Evolutionary conservation across 2,329 filamentous ascomycete species (phyloP), one percentile per base, ranked within the genome.

Genomic region (Sarocladiaceae sp.): DNA sequence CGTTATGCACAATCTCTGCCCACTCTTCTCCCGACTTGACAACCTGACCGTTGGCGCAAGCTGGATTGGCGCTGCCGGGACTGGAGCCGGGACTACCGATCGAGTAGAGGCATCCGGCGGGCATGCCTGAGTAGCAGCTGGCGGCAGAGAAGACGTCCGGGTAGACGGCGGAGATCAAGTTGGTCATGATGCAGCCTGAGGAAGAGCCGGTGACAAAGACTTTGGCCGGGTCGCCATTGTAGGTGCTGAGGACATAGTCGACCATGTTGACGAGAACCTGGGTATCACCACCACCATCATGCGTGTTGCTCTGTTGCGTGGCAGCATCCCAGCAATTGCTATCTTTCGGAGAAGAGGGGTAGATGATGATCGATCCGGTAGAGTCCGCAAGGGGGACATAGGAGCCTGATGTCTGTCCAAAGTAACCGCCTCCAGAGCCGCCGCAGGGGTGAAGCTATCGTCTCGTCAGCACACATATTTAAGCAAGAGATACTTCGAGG

Each of bases 261-360:
- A 76, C 71, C 73, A 77, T 76, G 55, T 69, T 72, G 35, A 66
- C 70, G 48, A 78, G 74, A n/a, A 64, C 62, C 43, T 69, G 68
- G 47, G 64, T 69, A 54, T 76, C 71, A 26, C 68, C 69, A 15
- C 72, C 72, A 19, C 72, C 73, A 45, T 71, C 62, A 51, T 72
- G 72, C 3, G 66, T 69, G 6, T 76, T 61, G 1, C 70, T 63
- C 11, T 62, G 65, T 26, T 64, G 63, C 21, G 69, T 74, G 12
- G 72, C 69, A 12, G 80, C 76, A 52, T 81, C 78, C 69, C 76
- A 81, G 61, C 78, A 81, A 33, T 48, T 48, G 37, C 37, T 37
- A 43, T 56, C 66, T 35, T 62, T 65, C 20, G 55, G 54, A 21
- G 61, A 67, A 51, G 63, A 65, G 11, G 69, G 69, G 52, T 67